phyloP scores from a whole-genome alignment of 2,329 filamentous ascomycete genomes.

The Aspergillus latus region DNA sequence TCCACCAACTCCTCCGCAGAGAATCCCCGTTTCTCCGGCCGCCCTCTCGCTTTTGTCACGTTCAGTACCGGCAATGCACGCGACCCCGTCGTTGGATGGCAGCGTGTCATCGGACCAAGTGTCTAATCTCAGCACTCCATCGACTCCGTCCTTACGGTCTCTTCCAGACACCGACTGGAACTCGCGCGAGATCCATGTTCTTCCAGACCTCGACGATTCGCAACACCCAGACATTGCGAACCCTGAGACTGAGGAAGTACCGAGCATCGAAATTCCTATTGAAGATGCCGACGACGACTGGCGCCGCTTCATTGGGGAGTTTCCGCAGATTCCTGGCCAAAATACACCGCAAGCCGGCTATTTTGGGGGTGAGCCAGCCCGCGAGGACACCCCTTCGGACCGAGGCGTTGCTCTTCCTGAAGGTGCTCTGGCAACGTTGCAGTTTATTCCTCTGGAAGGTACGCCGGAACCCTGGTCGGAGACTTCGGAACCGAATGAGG shows the following conservation, averaged over 20 bases:
- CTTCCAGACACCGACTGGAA: constrained; percentile 64
- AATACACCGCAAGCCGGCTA: constrained; percentile 23
- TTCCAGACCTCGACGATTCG: constrained; percentile 31
- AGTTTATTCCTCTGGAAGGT: constrained; percentile 64
- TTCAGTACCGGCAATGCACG: constrained; percentile 70
- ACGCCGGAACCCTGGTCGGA: constrained; percentile 42
- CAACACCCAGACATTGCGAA: constrained; percentile 26
- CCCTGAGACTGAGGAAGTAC: constrained; percentile 28
- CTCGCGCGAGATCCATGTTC: constrained; percentile 34
- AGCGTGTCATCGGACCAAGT: constrained; percentile 86
- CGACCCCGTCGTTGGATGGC: constrained; percentile 84
- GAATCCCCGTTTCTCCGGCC: constrained; percentile 72
- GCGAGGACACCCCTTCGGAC: constrained; percentile 37
- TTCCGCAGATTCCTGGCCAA: constrained; percentile 39
- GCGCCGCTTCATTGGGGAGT: constrained; percentile 49
- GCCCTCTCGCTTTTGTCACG: constrained; percentile 71
- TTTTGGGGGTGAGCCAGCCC: constrained; percentile 20
- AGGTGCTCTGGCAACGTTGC: constrained; percentile 75
- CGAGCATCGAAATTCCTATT: constrained; percentile 39
- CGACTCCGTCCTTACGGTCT: constrained; percentile 71
- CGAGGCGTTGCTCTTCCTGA: constrained; percentile 71
- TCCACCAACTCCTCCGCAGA: constrained; percentile 50
- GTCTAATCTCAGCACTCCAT: constrained; percentile 76
- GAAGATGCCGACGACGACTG: constrained; percentile 56
- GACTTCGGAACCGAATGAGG: constrained; percentile 53